phyloP scores from a whole-genome alignment of 139 green algal species.

The Tetradesmus obliquus region DNA sequence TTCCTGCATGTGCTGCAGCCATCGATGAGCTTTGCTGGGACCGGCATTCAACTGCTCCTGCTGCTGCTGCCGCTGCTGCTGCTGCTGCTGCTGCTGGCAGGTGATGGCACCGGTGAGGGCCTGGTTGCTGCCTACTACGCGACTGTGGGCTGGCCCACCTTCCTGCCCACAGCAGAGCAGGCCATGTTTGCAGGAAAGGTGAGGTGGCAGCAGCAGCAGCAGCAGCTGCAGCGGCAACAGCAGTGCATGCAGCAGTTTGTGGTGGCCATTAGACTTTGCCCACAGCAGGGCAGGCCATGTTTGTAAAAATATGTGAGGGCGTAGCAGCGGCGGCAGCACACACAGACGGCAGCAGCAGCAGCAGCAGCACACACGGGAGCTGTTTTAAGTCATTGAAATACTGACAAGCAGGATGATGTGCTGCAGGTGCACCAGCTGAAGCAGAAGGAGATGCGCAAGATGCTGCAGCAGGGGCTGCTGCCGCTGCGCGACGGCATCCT shows the following conservation, averaged over 20 bases:
- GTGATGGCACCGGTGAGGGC: conserved; percentile 43
- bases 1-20: background rate
- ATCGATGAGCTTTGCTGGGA: background rate
- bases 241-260: background rate
- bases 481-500: conserved; percentile 20
- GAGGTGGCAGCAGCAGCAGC: conserved; percentile 31
- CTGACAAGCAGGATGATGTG: too few species aligned
- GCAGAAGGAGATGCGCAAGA: conserved; percentile 37
- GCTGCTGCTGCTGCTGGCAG: background rate
- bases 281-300: too few species aligned
- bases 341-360: background rate
- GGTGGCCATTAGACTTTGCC: too few species aligned
- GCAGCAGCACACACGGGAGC: background rate
- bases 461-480: conserved; percentile 19
- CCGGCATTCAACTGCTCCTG: background rate
- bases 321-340: too few species aligned
- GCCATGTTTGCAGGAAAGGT: conserved; percentile 38
- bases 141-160: conserved; percentile 38
- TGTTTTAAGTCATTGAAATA: too few species aligned
- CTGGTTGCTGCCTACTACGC: conserved; percentile 32
- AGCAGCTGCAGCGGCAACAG: conserved; percentile 38
- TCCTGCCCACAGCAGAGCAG: conserved; percentile 37
- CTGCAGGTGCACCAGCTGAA: conserved; percentile 43
- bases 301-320: too few species aligned
- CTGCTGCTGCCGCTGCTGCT: background rate